Conservation (phyloP, 1,139 yeast genomes). For the Taphrina deformans region DNA sequence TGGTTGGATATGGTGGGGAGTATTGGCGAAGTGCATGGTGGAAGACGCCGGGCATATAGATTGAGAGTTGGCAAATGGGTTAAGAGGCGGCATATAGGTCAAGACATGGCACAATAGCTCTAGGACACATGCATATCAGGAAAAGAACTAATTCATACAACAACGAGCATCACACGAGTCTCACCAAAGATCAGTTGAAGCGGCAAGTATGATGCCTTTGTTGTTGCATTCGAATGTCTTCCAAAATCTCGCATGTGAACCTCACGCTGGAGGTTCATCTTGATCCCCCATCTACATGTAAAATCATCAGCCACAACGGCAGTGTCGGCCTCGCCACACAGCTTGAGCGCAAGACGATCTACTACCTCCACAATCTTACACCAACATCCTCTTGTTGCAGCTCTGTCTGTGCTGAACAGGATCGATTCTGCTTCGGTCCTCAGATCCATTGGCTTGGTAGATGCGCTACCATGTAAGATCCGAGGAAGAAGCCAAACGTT, state of each 20-base stretch:
- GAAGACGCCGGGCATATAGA: not conserved
- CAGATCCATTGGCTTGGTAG: not conserved
- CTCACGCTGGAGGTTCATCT: too few relatives aligned
- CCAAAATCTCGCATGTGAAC: too few relatives aligned
- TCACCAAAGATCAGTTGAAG: too few relatives aligned
- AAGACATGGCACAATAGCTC: too few relatives aligned
- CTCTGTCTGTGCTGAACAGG: too few relatives aligned
- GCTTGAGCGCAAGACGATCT: not conserved
- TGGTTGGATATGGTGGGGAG: too few relatives aligned
- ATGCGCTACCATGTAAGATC: slow-evolving; percentile 22
- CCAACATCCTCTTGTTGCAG: not conserved
- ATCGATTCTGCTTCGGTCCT: too few relatives aligned
- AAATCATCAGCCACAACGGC: not conserved
- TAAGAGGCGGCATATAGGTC: too few relatives aligned
- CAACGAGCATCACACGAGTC: not conserved
- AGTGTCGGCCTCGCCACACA: not conserved
- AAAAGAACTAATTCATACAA: not conserved
- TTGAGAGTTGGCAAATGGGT: too few relatives aligned
- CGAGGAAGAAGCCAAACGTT: slow-evolving; percentile 13
- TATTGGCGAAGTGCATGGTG: not conserved
- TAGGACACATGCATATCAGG: not conserved
- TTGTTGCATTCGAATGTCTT: too few relatives aligned
- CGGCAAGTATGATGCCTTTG: too few relatives aligned
- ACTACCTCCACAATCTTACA: not conserved
- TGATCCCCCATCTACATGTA: too few relatives aligned